A percentile compares a stretch with the other conserved stretches of the same genome.
phyloP scores from a whole-genome alignment of 257 asterid genomes.

The Coffea canephora region DNA sequence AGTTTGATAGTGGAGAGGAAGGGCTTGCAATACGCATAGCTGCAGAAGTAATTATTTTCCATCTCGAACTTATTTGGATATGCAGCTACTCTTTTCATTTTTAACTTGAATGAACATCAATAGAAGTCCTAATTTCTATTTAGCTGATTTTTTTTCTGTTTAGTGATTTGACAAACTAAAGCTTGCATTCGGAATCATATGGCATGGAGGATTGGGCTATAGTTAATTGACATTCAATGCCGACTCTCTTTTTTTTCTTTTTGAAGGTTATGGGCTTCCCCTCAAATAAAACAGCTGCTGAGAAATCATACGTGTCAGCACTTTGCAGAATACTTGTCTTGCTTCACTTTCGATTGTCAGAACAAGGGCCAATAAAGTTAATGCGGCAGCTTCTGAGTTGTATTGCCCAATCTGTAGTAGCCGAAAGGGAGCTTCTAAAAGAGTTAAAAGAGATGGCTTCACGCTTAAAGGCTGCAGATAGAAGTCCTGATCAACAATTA shows the following conservation, averaged over 20 bases:
- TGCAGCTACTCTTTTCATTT: not conserved
- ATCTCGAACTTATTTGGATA: not conserved
- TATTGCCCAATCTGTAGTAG: constrained; percentile 38
- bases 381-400: constrained; percentile 58
- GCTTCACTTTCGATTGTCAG: constrained; percentile 68
- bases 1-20: constrained; percentile 78
- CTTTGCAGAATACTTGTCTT: constrained; percentile 61
- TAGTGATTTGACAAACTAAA: too few relatives aligned
- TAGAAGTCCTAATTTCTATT: not conserved
- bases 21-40: constrained; percentile 88
- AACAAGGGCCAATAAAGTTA: constrained; percentile 67
- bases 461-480: constrained; percentile 63
- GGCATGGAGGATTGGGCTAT: not conserved
- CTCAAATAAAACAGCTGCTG: constrained; percentile 77
- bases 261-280: constrained; percentile 62
- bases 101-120: not conserved
- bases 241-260: constrained; percentile 17
- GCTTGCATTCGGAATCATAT: not conserved
- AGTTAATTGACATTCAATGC: constrained; percentile 15
- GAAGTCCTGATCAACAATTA: constrained; percentile 50
- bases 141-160: not conserved
- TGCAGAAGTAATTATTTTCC: constrained; percentile 57
- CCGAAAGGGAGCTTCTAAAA: constrained; percentile 66
- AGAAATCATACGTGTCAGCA: constrained; percentile 69
- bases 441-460: constrained; percentile 71